These are phyloP conservation scores for Leccinum variicolor DNA, from an alignment of 768 basidiomycete species.

Conservation along the genomic window DNA sequence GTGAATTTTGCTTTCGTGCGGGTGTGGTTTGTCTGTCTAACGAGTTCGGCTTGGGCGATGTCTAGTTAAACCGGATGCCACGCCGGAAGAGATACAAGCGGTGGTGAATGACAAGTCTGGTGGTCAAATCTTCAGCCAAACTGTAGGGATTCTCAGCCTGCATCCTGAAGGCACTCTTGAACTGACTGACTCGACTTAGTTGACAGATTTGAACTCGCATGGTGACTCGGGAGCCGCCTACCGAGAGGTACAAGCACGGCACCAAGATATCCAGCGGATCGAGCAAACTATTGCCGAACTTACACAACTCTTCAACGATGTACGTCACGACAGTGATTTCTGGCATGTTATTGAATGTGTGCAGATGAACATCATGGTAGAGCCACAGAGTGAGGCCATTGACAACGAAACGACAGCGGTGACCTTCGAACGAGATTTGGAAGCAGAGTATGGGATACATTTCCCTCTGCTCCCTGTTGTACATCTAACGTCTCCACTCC, in stretches of 20 bases:
- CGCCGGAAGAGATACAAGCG: slow-evolving; percentile 80
- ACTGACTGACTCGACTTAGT: slow-evolving; percentile 37
- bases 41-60: background rate
- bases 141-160: slow-evolving; percentile 41
- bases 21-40: background rate
- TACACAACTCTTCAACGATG: slow-evolving; percentile 94
- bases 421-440: slow-evolving; percentile 76
- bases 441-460: slow-evolving; percentile 63
- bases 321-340: slow-evolving; percentile 33
- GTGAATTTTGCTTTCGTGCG: slow-evolving; percentile 34
- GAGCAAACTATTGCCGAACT: slow-evolving; percentile 93
- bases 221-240: slow-evolving; percentile 88
- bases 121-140: slow-evolving; percentile 87
- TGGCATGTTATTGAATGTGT: slow-evolving; percentile 1
- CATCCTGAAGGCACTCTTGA: background rate
- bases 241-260: slow-evolving; percentile 92
- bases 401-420: slow-evolving; percentile 72
- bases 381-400: slow-evolving; percentile 90
- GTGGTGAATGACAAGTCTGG: slow-evolving; percentile 84
- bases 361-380: slow-evolving; percentile 92
- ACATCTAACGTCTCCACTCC: background rate
- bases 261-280: slow-evolving; percentile 93
- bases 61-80: slow-evolving; percentile 88
- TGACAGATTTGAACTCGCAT: slow-evolving; percentile 87
- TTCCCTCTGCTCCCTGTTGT: background rate